These are phyloP conservation scores for Lasiosphaeris hirsuta DNA, from an alignment of 495 filamentous ascomycete species.

Conservation along the genomic window DNA sequence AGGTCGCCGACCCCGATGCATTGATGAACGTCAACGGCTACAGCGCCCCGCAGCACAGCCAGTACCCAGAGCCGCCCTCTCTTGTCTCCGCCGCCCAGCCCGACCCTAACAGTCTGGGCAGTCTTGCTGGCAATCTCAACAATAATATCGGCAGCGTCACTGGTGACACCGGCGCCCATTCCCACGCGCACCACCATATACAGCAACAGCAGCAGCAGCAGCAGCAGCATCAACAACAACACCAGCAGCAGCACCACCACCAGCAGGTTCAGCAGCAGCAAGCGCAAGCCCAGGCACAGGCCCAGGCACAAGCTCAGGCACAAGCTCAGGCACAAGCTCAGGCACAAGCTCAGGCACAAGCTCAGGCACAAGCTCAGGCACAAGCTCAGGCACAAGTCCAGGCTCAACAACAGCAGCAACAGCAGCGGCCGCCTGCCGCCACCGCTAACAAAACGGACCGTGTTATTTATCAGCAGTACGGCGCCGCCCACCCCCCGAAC, in stretches of 20 bases:
- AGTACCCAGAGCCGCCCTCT: constrained; percentile 29
- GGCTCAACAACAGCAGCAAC: constrained; percentile 23
- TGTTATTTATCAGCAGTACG: constrained; percentile 31
- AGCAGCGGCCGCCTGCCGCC: constrained; percentile 22
- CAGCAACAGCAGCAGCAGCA: constrained; percentile 23
- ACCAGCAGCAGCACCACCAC: constrained; percentile 11
- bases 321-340: too few species aligned
- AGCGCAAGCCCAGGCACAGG: neutral
- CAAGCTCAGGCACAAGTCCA: too few species aligned
- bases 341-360: too few species aligned
- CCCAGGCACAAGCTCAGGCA: too few species aligned
- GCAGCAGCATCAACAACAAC: constrained; percentile 16
- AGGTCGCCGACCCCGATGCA: constrained; percentile 28
- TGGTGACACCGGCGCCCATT: constrained; percentile 15
- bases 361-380: neutral
- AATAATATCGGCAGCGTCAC: constrained; percentile 22
- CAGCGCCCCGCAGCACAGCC: constrained; percentile 25
- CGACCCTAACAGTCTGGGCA: constrained; percentile 25
- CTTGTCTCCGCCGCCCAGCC: constrained; percentile 24
- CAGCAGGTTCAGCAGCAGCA: constrained; percentile 19
- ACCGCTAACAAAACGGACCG: constrained; percentile 25
- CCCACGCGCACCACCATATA: constrained; percentile 18
- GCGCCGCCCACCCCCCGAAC: constrained; percentile 31
- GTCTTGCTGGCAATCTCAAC: constrained; percentile 24
- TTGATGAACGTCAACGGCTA: constrained; percentile 36